Conservation (phyloP, 176 grass and related monocot genomes). For the Stipa capillata region DNA sequence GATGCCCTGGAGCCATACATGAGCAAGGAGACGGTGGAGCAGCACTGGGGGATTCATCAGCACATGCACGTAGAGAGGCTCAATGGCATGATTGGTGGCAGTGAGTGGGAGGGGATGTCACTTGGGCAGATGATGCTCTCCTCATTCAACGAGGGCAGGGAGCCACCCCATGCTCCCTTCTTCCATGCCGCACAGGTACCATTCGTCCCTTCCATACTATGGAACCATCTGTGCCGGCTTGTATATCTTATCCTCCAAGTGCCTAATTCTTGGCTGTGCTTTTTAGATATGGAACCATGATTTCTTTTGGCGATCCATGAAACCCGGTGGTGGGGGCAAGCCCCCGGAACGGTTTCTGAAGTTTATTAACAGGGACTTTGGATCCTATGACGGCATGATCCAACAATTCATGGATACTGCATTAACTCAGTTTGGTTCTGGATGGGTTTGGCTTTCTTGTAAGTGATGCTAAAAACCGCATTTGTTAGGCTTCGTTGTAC, state of each 20-base stretch:
- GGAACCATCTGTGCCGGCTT: not conserved
- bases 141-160: constrained; percentile 72
- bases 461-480: constrained; percentile 21
- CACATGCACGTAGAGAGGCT: constrained; percentile 52
- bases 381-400: constrained; percentile 57
- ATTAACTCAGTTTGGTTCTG: constrained; percentile 83
- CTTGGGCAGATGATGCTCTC: constrained; percentile 56
- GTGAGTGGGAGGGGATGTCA: constrained; percentile 61
- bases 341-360: constrained; percentile 45
- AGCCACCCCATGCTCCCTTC: constrained; percentile 51
- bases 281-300: constrained; percentile 92
- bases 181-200: constrained; percentile 69
- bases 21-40: constrained; percentile 62
- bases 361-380: constrained; percentile 80
- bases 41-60: constrained; percentile 77
- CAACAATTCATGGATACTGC: constrained; percentile 57
- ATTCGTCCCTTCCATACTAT: not conserved
- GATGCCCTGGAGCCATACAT: constrained; percentile 77
- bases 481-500: not conserved
- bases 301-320: constrained; percentile 87
- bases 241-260: not conserved
- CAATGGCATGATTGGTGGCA: constrained; percentile 61
- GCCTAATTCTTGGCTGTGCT: not conserved
- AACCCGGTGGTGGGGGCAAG: constrained; percentile 52
- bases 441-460: constrained; percentile 95